Base-by-base conservation (phyloP, 441 rosid species). In the Erodium chrysanthum region DNA sequence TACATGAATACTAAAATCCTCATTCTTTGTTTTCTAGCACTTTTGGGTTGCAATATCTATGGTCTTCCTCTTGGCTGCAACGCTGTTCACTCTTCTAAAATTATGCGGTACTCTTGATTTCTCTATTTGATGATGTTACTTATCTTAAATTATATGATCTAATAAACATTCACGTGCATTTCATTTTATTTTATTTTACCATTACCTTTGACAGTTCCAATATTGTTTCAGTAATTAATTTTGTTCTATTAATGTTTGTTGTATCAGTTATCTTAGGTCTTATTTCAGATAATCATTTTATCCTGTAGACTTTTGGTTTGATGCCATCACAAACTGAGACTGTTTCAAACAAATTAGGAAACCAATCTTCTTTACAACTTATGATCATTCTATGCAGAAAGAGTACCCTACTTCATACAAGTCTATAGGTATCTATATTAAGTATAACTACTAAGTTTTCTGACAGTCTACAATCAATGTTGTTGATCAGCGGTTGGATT, bases 41-140 rank as follows among this genome's bases (percentile, higher is more conserved):
- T 86, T 86, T 20, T 84, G 87, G 91, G 84, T 86, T 67, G 83
- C 88, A n/a, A 86, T 84, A 81, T 83, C 91, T 40, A 83, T 81
- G 87, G 85, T 86, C 72, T 86, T 86, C 86, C 76, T 85, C 80
- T 80, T 84, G 61, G 91, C 87, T 23, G 91, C 89, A 4, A 80
- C 91, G 48, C 75, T 84, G 59, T 84, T 86, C 80, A 86, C 88
- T 27, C 86, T 84, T 67, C 82, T 86, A 64, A 86, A 86, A 77
- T 73, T 86, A 72, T 86, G 85, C 44, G 89, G 91, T 86, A 80
- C 73, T 21, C 29, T 4, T 64, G 25, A 58, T 68, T 72, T 66
- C 42, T 65, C 63, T 52, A 5, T 37, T 37, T 7, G 10, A 37
- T 37, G 8, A 37, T 37, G 42, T 7, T 37, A 37, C 0, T 25